Base-by-base conservation (phyloP, 306 rosid species). In the Cicer chorassanicum region DNA sequence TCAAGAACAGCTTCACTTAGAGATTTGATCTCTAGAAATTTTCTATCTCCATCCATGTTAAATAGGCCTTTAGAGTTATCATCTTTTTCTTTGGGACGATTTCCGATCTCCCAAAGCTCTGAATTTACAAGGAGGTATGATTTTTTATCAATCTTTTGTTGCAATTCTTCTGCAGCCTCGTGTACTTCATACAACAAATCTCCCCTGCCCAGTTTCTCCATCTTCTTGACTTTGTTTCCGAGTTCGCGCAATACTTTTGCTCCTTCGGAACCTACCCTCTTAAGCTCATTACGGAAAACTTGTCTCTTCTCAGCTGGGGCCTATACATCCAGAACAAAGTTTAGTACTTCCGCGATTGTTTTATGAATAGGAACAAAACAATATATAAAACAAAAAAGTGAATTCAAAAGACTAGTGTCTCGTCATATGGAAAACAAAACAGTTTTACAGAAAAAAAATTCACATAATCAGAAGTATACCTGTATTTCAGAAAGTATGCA, bases 401-500 rank as follows among this genome's bases (percentile, higher is more conserved):
- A 24, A 24, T 24, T 24, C 34, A 24, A 24, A 24, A 24, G 34
- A 24, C 34, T 24, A 24, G 0, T 24, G 34, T 24, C 34, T 24
- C 34, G 2, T 24, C 34, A 24, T 24, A 24, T 24, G 34, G 34
- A 24, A 24, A 24, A 24, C 9, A n/a, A 56, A 56, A 18, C 48
- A 56, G 7, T 38, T 8, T 7, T 24, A 39, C 29, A 62, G 29
- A 62, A 62, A 39, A 39, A 62, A 5, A 1, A 4, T 34, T 1
- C 18, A 12, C 16, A 16, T 42, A 18, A 15, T 65, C 11, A 42
- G 36, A 59, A 53, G 8, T 87, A 24, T 24, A 95, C 99, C 97
- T 95, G 98, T 70, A 95, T 92, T 87, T 95, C 99, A 55, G 99
- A 85, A 73, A 95, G 97, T 72, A 95, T 86, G 85, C 98, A 92